A percentile compares a stretch with the other conserved stretches of the same genome.
phyloP scores from a whole-genome alignment of 352 stramenopile genomes.

The Halophytophthora polymorphica region DNA sequence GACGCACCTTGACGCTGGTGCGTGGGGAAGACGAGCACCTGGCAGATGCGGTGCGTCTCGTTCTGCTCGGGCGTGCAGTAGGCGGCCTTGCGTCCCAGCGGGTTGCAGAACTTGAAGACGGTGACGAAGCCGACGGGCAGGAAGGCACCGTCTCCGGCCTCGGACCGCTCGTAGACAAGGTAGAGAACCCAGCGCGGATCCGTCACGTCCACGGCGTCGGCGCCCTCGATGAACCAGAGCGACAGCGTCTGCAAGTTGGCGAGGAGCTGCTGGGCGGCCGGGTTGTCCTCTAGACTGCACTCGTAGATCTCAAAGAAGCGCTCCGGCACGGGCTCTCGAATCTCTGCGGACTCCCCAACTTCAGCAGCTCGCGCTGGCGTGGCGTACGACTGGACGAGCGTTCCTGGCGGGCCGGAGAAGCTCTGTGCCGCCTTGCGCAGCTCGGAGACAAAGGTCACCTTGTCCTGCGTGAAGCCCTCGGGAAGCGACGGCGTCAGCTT shows the following conservation, averaged over 20 bases:
- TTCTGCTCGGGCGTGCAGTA: conserved; percentile 38
- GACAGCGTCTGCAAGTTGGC: conserved; percentile 68
- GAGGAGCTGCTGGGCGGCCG: conserved; percentile 47
- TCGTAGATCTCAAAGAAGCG: conserved; percentile 71
- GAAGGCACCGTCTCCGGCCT: conserved; percentile 15
- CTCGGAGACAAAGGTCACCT: conserved; percentile 29
- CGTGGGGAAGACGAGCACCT: conserved; percentile 73
- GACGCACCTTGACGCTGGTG: conserved; percentile 71
- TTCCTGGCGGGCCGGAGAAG: conserved; percentile 41
- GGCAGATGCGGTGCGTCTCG: conserved; percentile 80
- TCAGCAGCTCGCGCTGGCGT: conserved; percentile 5
- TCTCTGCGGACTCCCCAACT: background rate
- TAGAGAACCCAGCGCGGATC: conserved; percentile 81
- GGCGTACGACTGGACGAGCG: conserved; percentile 39
- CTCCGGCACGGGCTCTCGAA: conserved; percentile 7
- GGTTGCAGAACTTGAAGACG: conserved; percentile 83
- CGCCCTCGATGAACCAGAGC: conserved; percentile 87
- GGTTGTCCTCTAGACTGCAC: conserved; percentile 52
- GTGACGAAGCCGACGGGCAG: conserved; percentile 68
- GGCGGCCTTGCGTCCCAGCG: conserved; percentile 49
- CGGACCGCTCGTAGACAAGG: conserved; percentile 58
- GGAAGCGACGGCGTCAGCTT: conserved; percentile 52
- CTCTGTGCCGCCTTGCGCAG: conserved; percentile 15
- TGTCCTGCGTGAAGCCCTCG: conserved; percentile 36
- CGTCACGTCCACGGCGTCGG: conserved; percentile 65